Conservation (phyloP, 2,329 filamentous ascomycete genomes). For the Coniochaeta pulveracea region DNA sequence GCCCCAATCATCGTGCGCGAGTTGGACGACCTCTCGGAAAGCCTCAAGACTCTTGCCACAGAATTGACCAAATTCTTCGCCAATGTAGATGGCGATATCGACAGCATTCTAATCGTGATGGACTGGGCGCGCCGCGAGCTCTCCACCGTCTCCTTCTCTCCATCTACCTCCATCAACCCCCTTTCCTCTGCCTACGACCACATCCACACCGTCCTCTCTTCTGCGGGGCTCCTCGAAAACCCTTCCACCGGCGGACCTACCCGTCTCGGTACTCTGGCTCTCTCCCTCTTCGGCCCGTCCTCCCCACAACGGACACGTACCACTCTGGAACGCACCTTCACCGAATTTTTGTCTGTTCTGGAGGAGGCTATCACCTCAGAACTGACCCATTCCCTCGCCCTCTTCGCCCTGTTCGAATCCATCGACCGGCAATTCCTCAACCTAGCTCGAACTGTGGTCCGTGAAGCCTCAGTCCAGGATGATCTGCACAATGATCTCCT, state of each 20-base stretch:
- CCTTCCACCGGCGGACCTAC: slow-evolving; percentile 46
- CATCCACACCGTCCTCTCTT: slow-evolving; percentile 64
- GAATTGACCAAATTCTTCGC: slow-evolving; percentile 90
- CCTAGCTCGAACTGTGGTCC: slow-evolving; percentile 72
- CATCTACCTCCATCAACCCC: slow-evolving; percentile 48
- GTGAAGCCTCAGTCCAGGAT: slow-evolving; percentile 74
- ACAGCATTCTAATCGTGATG: slow-evolving; percentile 87
- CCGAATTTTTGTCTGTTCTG: slow-evolving; percentile 74
- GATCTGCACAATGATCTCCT: slow-evolving; percentile 71
- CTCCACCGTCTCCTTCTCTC: slow-evolving; percentile 50
- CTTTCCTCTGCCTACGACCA: slow-evolving; percentile 71
- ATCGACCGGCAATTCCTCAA: slow-evolving; percentile 88
- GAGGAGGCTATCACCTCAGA: slow-evolving; percentile 85
- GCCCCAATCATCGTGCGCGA: slow-evolving; percentile 76
- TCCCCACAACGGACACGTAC: slow-evolving; percentile 69
- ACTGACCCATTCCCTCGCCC: slow-evolving; percentile 64
- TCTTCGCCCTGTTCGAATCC: slow-evolving; percentile 83
- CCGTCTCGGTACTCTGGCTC: slow-evolving; percentile 55
- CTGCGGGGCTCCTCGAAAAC: slow-evolving; percentile 48
- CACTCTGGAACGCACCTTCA: slow-evolving; percentile 77
- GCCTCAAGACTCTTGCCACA: slow-evolving; percentile 69
- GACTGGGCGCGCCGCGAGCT: slow-evolving; percentile 89
- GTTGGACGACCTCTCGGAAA: slow-evolving; percentile 77
- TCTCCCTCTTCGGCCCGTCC: slow-evolving; percentile 67
- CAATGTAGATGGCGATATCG: slow-evolving; percentile 85